Evolutionary conservation across 176 grass and related monocot genomes (phyloP).

Genomic region (Alloteropsis semialata): DNA sequence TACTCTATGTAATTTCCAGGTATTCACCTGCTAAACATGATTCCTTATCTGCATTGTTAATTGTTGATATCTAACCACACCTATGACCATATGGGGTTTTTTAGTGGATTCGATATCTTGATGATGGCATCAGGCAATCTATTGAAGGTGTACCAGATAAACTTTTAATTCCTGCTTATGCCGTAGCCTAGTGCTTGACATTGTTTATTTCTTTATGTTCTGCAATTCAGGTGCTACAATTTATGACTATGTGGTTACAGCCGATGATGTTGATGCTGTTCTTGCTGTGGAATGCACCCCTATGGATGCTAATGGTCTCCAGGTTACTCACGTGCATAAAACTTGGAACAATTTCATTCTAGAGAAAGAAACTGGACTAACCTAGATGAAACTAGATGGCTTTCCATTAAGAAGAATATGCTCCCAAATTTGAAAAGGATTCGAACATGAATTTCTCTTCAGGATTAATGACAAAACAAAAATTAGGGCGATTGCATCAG

Average conservation of each 20-base stretch:
- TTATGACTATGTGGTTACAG: slow-evolving; percentile 67
- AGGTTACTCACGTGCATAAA: slow-evolving; percentile 38
- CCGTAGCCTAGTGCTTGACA: not conserved
- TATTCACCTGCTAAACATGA: slow-evolving; percentile 18
- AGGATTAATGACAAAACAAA: too few species aligned
- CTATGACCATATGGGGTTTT: slow-evolving; percentile 4
- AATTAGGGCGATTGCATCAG: not conserved
- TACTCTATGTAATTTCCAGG: slow-evolving; percentile 80
- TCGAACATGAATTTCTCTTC: too few species aligned
- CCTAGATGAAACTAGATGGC: too few species aligned
- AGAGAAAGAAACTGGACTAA: too few species aligned
- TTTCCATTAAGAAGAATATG: too few species aligned
- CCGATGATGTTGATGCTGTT: slow-evolving; percentile 74
- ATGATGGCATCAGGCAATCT: slow-evolving; percentile 57
- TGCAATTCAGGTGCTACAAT: slow-evolving; percentile 58
- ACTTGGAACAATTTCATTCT: too few species aligned
- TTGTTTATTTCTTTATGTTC: not conserved
- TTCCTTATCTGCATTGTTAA: slow-evolving; percentile 17
- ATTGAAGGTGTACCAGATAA: slow-evolving; percentile 57
- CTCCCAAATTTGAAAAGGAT: too few species aligned
- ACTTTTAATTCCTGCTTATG: not conserved
- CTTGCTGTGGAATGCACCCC: slow-evolving; percentile 83
- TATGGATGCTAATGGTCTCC: slow-evolving; percentile 62
- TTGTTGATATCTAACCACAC: not conserved
- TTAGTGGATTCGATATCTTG: slow-evolving; percentile 74